Base-by-base conservation (phyloP, 192 early-diverging fungal species). In the Coemansia reversa region DNA sequence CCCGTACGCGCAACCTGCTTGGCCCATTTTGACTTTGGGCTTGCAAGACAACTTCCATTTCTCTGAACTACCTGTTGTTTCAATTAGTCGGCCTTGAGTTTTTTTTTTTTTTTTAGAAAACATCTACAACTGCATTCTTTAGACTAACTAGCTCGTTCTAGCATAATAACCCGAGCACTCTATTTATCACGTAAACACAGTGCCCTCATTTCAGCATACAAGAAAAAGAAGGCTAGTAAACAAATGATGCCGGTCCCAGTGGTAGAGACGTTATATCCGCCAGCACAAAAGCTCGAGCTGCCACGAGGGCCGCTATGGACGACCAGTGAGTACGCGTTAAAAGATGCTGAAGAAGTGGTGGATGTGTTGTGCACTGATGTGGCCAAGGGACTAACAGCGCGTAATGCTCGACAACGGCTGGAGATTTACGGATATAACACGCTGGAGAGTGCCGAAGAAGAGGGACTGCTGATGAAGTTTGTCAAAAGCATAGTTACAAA, bases 401-500 rank as follows among this genome's bases (percentile, higher is more conserved):
- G 74, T 22, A 89, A 92, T 75, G 89, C 83, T 3, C 60, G 55
- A 55, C 85, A 84, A 65, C 88, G 95, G 48, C 72, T 86, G 29
- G 73, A 59, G 16, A 60, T 79, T 30, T 96, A 91, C 68, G 95
- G 95, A 19, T 70, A 58, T 54, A 96, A 96, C 65, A 85, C 86
- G 52, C 64, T 91, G 27, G 84, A 90, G 19, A 89, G 90, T 69
- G 76, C 72, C 45, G 92, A 91, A 69, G 88, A 86, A 0, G 94
- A 92, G 72, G 85, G 87, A 2, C 72, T 93, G n/a, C 65, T 91
- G 47, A 54, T 84, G 20, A 93, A 93, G 81, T 94, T 96, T 71
- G 75, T 93, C 55, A 92, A 94, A 29, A 75, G 81, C 42, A 94
- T 92, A 63, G 93, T 94, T 60, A 87, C 86, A 22, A 93, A 93